These are phyloP conservation scores for Metarhizium brunneum DNA, from an alignment of 2,329 filamentous ascomycete species.

Conservation along the genomic window DNA sequence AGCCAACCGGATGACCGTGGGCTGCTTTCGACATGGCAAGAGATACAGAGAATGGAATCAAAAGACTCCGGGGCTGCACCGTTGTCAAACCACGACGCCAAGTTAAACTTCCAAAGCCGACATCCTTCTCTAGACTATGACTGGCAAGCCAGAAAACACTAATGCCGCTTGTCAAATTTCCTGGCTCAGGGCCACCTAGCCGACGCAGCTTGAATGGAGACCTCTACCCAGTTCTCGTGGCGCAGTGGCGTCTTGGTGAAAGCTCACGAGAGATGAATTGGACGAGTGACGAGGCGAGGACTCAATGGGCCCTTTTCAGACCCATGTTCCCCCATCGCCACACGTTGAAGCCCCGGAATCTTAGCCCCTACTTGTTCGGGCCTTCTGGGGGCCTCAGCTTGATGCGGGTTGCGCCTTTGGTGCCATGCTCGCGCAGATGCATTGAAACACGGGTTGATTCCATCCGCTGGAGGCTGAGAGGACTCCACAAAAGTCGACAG, in stretches of 20 bases:
- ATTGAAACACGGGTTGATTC: too few species aligned
- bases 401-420: neutral
- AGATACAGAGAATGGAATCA: neutral
- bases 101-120: neutral
- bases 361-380: neutral
- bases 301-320: neutral
- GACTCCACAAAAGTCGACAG: too few species aligned
- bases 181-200: neutral
- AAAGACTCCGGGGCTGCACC: neutral
- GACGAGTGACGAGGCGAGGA: neutral
- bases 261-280: neutral
- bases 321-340: neutral
- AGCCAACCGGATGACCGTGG: neutral
- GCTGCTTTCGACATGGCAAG: neutral
- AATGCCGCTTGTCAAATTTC: neutral
- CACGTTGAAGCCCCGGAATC: neutral
- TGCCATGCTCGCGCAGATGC: too few species aligned
- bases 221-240: neutral
- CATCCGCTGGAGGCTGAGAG: too few species aligned
- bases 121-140: neutral
- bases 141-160: too few species aligned
- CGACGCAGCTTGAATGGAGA: neutral
- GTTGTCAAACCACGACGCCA: neutral
- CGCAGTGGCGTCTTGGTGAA: neutral
- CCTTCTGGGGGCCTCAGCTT: neutral